A percentile compares a stretch with the other conserved stretches of the same genome.
Conservation (phyloP, 2,329 filamentous ascomycete species). For the Cladosporium austrohemisphaericum region DNA sequence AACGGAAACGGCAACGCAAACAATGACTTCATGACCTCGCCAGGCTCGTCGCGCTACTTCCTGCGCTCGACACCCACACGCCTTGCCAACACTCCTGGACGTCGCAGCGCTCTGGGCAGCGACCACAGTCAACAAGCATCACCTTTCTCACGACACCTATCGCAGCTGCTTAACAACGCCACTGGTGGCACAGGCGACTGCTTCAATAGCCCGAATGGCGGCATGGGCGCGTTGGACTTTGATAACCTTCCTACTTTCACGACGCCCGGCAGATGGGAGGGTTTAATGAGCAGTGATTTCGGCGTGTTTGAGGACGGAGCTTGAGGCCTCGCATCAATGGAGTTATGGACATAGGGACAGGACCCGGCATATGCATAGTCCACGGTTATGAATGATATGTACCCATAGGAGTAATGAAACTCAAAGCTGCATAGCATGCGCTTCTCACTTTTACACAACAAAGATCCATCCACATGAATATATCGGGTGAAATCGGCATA, state of each 20-base stretch:
- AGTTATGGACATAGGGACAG: too few species aligned
- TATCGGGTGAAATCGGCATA: too few species aligned
- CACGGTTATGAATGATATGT: too few species aligned
- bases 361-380: too few species aligned
- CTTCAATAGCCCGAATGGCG: constrained; percentile 28
- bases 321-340: too few species aligned
- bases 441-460: too few species aligned
- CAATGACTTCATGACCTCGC: constrained; percentile 36
- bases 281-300: constrained; percentile 31
- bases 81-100: constrained; percentile 31
- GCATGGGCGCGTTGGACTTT: constrained; percentile 28
- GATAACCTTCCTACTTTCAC: constrained; percentile 32
- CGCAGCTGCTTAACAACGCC: constrained; percentile 55
- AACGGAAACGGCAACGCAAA: constrained; percentile 14
- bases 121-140: constrained; percentile 38
- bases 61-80: constrained; percentile 38
- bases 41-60: constrained; percentile 35
- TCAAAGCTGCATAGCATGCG: too few species aligned
- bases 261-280: constrained; percentile 27
- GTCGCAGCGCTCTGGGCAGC: constrained; percentile 25
- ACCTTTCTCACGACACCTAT: constrained; percentile 61
- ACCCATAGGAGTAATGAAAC: too few species aligned
- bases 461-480: too few species aligned
- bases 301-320: constrained; percentile 24
- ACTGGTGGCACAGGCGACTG: constrained; percentile 17